phyloP scores from a whole-genome alignment of 75 land plant genomes.

The Pseudotsuga menziesii region DNA sequence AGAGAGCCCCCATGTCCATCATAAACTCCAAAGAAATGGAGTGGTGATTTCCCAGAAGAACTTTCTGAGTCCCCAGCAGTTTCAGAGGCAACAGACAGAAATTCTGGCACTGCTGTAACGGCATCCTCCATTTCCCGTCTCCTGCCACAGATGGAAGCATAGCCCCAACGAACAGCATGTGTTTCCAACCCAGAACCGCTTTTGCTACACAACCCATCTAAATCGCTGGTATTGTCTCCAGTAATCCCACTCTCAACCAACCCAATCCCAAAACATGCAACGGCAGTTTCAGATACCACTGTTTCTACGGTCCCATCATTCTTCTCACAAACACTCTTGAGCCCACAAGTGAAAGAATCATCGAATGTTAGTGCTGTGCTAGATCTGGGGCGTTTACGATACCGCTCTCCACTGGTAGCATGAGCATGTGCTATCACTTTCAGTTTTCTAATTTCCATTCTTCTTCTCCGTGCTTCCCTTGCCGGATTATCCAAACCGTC shows the following conservation, averaged over 20 bases:
- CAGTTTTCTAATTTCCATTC: not conserved
- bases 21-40: conserved; percentile 70
- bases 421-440: not conserved
- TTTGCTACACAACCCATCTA: not conserved
- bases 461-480: not conserved
- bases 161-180: conserved; percentile 34
- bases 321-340: no score
- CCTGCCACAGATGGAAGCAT: conserved; percentile 36
- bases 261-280: no score
- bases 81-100: conserved; percentile 35
- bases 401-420: not conserved
- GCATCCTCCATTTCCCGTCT: conserved; percentile 75
- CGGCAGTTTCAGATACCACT: no score
- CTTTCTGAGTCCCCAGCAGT: conserved; percentile 25
- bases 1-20: conserved; percentile 81
- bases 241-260: no score
- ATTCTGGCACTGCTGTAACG: conserved; percentile 33
- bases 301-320: no score
- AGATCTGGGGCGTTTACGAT: not conserved
- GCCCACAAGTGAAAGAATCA: no score
- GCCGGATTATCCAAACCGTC: not conserved
- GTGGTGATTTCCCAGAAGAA: conserved; percentile 24
- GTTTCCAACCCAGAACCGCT: conserved; percentile 19
- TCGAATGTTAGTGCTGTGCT: no score
- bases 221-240: not conserved